These are phyloP conservation scores for Fraxinus paxiana DNA, from an alignment of 305 asterid species.

Conservation along the genomic window DNA sequence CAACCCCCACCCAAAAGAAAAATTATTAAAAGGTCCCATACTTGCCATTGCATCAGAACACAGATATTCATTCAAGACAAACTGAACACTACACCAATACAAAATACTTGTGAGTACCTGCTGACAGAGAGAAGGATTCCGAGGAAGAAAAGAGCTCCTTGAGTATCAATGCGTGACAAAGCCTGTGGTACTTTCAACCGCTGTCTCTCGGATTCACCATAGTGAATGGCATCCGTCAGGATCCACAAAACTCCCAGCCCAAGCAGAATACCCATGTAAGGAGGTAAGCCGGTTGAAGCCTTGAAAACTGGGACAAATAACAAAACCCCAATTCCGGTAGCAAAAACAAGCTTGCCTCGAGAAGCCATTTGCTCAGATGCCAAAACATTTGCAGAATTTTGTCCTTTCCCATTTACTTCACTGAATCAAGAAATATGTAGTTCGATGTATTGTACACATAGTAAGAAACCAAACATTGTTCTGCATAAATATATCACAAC, in stretches of 20 bases:
- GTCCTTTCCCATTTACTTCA: constrained; percentile 75
- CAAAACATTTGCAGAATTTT: constrained; percentile 55
- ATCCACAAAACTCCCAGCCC: constrained; percentile 97
- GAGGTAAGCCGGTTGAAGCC: constrained; percentile 86
- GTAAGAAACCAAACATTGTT: not conserved
- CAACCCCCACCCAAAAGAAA: no score
- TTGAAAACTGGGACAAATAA: constrained; percentile 86
- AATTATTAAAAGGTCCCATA: not conserved
- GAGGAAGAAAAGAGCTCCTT: constrained; percentile 93
- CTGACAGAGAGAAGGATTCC: constrained; percentile 93
- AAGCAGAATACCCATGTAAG: constrained; percentile 88
- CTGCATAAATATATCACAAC: not conserved
- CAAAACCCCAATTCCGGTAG: constrained; percentile 80
- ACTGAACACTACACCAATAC: not conserved
- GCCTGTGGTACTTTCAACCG: constrained; percentile 89
- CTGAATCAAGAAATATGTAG: constrained; percentile 36
- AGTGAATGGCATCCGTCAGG: constrained; percentile 94
- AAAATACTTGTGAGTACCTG: constrained; percentile 47
- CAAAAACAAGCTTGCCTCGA: constrained; percentile 86
- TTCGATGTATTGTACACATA: not conserved
- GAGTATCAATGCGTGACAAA: constrained; percentile 89
- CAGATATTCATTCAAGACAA: not conserved
- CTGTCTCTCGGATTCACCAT: constrained; percentile 84
- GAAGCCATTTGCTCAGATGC: constrained; percentile 96
- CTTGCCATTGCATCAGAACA: not conserved